Evolutionary conservation across 176 grass and related monocot genomes (phyloP).

Genomic region (Bolboschoenus planiculmis): DNA sequence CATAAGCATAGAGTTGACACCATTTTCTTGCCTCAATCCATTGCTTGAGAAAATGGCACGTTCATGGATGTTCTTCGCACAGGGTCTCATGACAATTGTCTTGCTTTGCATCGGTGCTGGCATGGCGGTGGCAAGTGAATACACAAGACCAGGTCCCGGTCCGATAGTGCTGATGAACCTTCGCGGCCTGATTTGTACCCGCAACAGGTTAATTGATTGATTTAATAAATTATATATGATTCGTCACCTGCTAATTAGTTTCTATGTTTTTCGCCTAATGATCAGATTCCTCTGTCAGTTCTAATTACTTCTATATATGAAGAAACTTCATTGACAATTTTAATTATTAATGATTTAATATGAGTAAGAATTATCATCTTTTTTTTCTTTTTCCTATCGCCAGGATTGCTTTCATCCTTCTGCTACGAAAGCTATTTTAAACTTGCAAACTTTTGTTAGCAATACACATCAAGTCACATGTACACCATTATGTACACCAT

Average conservation of each 20-base stretch:
- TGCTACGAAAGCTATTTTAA: not conserved
- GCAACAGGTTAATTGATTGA: conserved; percentile 44
- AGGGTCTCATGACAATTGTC: conserved; percentile 34
- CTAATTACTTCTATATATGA: no score
- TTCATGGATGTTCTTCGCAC: conserved; percentile 41
- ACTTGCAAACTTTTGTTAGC: not conserved
- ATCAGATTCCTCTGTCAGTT: no score
- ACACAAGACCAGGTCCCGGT: conserved; percentile 42
- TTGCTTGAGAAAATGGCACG: conserved; percentile 28
- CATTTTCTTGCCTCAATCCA: conserved; percentile 8
- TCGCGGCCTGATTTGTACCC: conserved; percentile 38
- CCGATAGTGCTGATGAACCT: conserved; percentile 24
- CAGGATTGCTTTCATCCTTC: not conserved
- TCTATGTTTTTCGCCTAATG: not conserved
- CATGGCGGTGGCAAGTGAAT: conserved; percentile 17
- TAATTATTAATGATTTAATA: no score
- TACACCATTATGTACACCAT: not conserved
- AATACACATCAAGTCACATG: not conserved
- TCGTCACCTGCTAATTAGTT: not conserved
- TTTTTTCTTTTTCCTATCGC: not conserved
- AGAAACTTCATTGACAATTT: no score
- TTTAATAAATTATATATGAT: not conserved
- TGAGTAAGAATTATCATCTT: no score
- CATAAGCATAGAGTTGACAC: not conserved
- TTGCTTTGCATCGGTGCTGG: conserved; percentile 11